phyloP scores from a whole-genome alignment of 2,329 filamentous ascomycete genomes.

The Pyricularia grisea region DNA sequence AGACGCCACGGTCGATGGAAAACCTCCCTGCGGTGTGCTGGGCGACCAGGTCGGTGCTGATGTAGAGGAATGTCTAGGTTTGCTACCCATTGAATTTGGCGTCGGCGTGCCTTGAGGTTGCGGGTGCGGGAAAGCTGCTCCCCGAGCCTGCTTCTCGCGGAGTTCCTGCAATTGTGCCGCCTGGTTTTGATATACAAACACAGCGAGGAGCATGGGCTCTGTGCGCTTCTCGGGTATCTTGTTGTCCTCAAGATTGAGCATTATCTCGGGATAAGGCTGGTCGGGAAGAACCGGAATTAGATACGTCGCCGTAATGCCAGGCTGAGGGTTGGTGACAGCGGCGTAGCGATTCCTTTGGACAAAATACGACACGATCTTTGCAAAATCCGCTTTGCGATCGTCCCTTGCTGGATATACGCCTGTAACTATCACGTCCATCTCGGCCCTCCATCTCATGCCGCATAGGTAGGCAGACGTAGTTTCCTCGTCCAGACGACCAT shows the following conservation, averaged over 20 bases:
- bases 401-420: conserved; percentile 58
- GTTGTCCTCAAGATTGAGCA: conserved; percentile 81
- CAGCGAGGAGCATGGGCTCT: conserved; percentile 71
- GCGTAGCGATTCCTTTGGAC: conserved; percentile 73
- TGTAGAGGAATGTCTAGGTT: conserved; percentile 35
- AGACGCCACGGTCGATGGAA: conserved; percentile 16
- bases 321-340: conserved; percentile 66
- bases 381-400: conserved; percentile 53
- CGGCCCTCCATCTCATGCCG: conserved; percentile 69
- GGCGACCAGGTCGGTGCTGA: conserved; percentile 46
- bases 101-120: neutral
- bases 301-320: conserved; percentile 82
- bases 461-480: conserved; percentile 88
- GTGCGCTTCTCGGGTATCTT: conserved; percentile 61
- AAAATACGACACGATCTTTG: conserved; percentile 82
- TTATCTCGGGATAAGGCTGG: conserved; percentile 68
- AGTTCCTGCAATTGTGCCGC: conserved; percentile 14
- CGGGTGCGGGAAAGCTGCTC: neutral
- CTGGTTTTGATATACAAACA: conserved; percentile 72
- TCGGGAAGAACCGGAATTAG: conserved; percentile 77
- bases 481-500: conserved; percentile 70
- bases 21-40: conserved; percentile 30
- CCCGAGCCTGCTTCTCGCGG: neutral
- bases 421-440: conserved; percentile 77
- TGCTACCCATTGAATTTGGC: conserved; percentile 17